phyloP scores from a whole-genome alignment of 129 eudicot species.

The Mikania micrantha region DNA sequence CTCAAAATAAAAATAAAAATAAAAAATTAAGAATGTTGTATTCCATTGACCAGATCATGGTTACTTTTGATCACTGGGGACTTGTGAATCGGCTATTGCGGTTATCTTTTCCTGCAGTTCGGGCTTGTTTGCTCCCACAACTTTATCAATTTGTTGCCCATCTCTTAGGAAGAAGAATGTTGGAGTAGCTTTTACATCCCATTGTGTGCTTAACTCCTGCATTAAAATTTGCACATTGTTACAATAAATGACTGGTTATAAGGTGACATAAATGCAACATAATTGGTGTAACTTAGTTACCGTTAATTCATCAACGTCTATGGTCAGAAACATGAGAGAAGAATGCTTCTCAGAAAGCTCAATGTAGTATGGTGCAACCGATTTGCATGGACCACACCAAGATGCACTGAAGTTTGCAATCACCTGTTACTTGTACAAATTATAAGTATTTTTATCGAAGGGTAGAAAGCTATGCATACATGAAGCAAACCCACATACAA shows the following conservation, averaged over 20 bases:
- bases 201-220: slow-evolving; percentile 81
- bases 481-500: no score
- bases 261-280: not conserved
- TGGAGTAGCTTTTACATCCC: slow-evolving; percentile 90
- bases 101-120: slow-evolving; percentile 61
- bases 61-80: slow-evolving; percentile 21
- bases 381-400: slow-evolving; percentile 93
- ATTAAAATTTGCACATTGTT: not conserved
- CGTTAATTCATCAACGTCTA: slow-evolving; percentile 74
- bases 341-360: slow-evolving; percentile 71
- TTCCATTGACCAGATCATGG: not conserved
- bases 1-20: not conserved
- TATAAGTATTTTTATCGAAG: not conserved
- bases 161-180: slow-evolving; percentile 85
- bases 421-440: slow-evolving; percentile 37
- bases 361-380: slow-evolving; percentile 58
- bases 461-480: not conserved
- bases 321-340: slow-evolving; percentile 51
- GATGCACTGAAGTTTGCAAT: slow-evolving; percentile 87
- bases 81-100: slow-evolving; percentile 28
- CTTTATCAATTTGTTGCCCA: slow-evolving; percentile 73
- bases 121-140: slow-evolving; percentile 77
- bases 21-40: not conserved
- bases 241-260: not conserved
- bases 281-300: slow-evolving; percentile 33